Base-by-base conservation (phyloP, 2,329 filamentous ascomycete species). In the Verticillium nonalfalfae region DNA sequence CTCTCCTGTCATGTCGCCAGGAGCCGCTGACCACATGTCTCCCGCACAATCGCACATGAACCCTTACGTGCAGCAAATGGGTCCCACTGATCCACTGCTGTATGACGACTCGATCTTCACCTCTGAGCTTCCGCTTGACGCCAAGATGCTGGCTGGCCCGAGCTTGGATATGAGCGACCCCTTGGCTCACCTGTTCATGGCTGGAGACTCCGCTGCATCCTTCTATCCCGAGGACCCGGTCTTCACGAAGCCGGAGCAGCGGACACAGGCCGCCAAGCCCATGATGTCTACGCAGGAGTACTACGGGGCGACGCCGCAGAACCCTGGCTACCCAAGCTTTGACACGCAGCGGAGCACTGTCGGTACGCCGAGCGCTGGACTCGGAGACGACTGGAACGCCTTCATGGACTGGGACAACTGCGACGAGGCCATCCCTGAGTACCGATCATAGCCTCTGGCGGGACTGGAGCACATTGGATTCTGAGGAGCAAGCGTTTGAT, bases 41-140 rank as follows among this genome's bases (percentile, higher is more conserved):
- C 2, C 57, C 66, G 3, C 70, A 60, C 59, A 64, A 63, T 61
- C 62, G 63, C 35, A 57, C 64, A 63, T 54, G 69, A 57, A 61
- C 66, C 70, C n/a, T 68, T 68, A 54, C 67, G 1, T 70, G 58
- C 65, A 63, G 61, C 62, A 45, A n/a, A 63, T 45, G 58, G 60
- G 52, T 63, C 67, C 21, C 61, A 66, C 56, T 60, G 65, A 73
- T 31, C 54, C 69, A 1, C 63, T 61, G 1, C 66, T 70, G 58
- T 70, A 68, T 40, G 65, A 66, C 2, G 63, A 64, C 1, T 79
- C 78, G 0, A 69, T 68, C 1, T 81, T 81, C 59, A 80, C 78
- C 0, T 67, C 76, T 0, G 74, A 79, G 62, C 66, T 81, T 7
- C 73, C 79, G 0, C 65, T 74, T 1, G 78, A 81, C 57, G 73